Conservation (phyloP, 1,139 yeast species). For the Candida frijolesensis region DNA sequence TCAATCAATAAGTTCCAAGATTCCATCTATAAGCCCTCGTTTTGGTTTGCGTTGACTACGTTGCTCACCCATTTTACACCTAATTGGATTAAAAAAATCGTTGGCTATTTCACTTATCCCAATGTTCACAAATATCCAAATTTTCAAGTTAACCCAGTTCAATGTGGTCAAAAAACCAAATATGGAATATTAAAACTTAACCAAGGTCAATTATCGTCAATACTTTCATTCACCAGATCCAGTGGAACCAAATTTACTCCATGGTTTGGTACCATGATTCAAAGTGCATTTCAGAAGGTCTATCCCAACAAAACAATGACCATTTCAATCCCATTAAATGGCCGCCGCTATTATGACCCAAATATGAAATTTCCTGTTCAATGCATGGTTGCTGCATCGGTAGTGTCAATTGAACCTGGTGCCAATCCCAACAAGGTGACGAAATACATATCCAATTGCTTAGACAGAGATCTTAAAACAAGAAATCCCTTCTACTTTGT, state of each 20-base stretch:
- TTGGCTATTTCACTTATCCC: constrained; percentile 14
- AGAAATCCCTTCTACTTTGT: constrained; percentile 19
- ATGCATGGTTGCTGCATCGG: constrained; percentile 18
- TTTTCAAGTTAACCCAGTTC: constrained; percentile 17
- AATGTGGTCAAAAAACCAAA: constrained; percentile 14
- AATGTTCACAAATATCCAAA: constrained; percentile 19
- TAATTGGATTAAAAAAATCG: constrained; percentile 11
- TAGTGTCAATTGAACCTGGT: constrained; percentile 18
- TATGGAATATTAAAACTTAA: constrained; percentile 20
- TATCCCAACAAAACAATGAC: constrained; percentile 17
- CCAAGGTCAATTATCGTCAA: constrained; percentile 11
- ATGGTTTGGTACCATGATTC: constrained; percentile 21
- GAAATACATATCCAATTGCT: constrained; percentile 10
- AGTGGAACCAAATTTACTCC: constrained; percentile 30
- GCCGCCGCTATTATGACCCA: constrained; percentile 26
- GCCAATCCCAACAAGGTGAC: constrained; percentile 13
- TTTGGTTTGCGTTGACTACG: constrained; percentile 10
- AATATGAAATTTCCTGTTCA: constrained; percentile 21
- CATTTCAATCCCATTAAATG: constrained; percentile 23
- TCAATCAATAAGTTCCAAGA: constrained; percentile 10
- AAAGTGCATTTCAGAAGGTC: constrained; percentile 20
- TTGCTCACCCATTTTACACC: constrained; percentile 11
- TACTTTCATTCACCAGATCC: constrained; percentile 18
- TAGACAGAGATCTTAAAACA: constrained; percentile 16
- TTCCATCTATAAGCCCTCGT: constrained; percentile 16